A percentile compares a stretch with the other conserved stretches of the same genome.
Conservation (phyloP, 1,139 yeast species). For the Suhomyces panamericanus region DNA sequence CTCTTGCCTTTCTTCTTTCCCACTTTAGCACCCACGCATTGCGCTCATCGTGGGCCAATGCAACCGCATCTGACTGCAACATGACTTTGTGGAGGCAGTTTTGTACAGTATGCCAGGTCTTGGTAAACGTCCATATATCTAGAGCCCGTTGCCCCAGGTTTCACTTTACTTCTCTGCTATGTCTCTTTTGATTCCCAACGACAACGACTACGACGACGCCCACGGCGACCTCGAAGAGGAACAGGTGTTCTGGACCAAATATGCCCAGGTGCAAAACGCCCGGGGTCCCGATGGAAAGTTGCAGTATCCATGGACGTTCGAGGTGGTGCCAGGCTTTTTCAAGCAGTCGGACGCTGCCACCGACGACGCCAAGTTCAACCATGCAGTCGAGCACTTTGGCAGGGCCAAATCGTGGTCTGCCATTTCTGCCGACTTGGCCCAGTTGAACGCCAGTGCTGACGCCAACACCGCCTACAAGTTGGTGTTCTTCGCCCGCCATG, state of each 20-base stretch:
- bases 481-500: conserved; percentile 46
- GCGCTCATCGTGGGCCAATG: conserved; percentile 1
- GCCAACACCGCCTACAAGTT: conserved; percentile 36
- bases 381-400: conserved; percentile 42
- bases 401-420: conserved; percentile 34
- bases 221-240: conserved; percentile 21
- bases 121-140: too few relatives aligned
- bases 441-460: conserved; percentile 30
- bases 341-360: conserved; percentile 39
- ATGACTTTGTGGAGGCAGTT: too few relatives aligned
- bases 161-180: conserved; percentile 7
- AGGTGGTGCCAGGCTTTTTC: conserved; percentile 39
- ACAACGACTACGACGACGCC: conserved; percentile 25
- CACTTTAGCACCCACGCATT: too few relatives aligned
- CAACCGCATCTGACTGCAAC: conserved; percentile 7
- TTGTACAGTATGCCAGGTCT: too few relatives aligned
- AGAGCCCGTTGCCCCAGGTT: too few relatives aligned
- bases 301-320: conserved; percentile 34
- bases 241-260: conserved; percentile 13
- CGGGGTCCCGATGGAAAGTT: conserved; percentile 10
- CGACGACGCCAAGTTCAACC: conserved; percentile 39
- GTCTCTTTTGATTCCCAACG: conserved; percentile 24
- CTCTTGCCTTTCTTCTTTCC: too few relatives aligned
- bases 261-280: conserved; percentile 10
- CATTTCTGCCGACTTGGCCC: conserved; percentile 25